Percentiles rank a stretch among this genome's conserved stretches.
Conservation (phyloP, 169 alveolate genomes). For the Babesia caballi region DNA sequence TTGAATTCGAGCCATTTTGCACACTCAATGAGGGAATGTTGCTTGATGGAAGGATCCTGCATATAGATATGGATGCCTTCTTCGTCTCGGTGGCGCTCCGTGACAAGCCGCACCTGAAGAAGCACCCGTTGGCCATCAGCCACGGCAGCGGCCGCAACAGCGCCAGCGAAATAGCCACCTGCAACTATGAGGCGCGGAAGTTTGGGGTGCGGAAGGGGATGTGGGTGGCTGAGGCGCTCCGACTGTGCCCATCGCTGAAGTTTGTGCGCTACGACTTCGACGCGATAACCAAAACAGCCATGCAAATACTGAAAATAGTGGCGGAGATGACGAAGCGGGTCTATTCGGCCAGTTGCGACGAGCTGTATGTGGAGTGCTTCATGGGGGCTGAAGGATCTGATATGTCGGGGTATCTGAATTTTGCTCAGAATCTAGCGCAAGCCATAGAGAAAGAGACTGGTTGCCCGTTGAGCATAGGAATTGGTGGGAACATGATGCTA, state of each 20-base stretch:
- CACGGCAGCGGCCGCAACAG: constrained; percentile 35
- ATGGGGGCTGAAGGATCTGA: not conserved
- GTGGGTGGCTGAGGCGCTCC: constrained; percentile 21
- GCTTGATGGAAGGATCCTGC: constrained; percentile 14
- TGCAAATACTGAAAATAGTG: constrained; percentile 19
- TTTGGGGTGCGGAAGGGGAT: constrained; percentile 34
- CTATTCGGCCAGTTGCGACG: constrained; percentile 40
- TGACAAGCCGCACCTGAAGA: constrained; percentile 10
- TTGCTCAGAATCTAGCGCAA: constrained; percentile 20
- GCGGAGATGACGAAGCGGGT: not conserved
- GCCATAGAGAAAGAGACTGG: constrained; percentile 15
- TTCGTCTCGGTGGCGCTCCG: constrained; percentile 20
- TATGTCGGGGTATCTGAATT: not conserved
- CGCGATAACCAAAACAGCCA: constrained; percentile 24
- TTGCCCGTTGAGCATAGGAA: constrained; percentile 28
- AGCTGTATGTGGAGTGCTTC: constrained; percentile 27
- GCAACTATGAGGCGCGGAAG: constrained; percentile 13
- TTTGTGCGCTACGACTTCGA: constrained; percentile 35
- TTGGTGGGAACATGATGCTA: constrained; percentile 47
- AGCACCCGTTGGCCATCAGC: constrained; percentile 14
- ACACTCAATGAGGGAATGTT: constrained; percentile 11
- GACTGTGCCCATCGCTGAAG: constrained; percentile 18
- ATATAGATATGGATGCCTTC: constrained; percentile 44
- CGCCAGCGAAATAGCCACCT: constrained; percentile 35
- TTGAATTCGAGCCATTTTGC: constrained; percentile 14